Evolutionary conservation across 2,329 filamentous ascomycete genomes (phyloP), one percentile per base, ranked within the genome.

Genomic region (Delphinella strobiligena): DNA sequence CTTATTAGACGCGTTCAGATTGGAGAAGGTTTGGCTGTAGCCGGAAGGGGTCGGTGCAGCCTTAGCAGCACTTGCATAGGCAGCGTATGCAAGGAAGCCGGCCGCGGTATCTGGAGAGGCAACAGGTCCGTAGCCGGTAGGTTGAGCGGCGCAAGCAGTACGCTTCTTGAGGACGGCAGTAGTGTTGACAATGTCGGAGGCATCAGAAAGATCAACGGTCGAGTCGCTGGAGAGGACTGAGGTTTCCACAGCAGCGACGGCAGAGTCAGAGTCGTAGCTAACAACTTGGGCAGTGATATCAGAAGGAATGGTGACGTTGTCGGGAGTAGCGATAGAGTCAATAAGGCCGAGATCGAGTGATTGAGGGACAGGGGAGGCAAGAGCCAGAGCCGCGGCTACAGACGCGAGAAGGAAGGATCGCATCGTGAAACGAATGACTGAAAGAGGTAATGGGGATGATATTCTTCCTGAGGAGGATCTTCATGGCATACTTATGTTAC

Each of bases 61-160:
- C 11, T 34, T 2, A 37, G 40, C 49, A 59, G 64, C 40, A 5
- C 18, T 19, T 14, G 24, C 36, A 27, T 38, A 44, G 10, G 40
- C 32, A 36, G 42, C 32, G 34, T 44, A 34, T 10, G 36, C 32
- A 16, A 40, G 29, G 47, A 64, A 63, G 9, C 49, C 51, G 27
- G 35, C 42, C 16, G 47, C 49, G 4, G 55, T 60, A 43, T 64
- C 61, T 5, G 58, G 56, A 24, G 31, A 41, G 16, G 49, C 27
- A 15, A 45, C 38, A 24, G 50, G 50, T 7, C 43, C 47, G 30
- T 38, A 44, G 8, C 49, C 49, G 29, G 34, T 19, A 19, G 39
- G 18, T 30, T 41, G 39, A 7, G 33, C 33, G 5, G 33, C 32
- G 32, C 38, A 40, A n/a, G 38, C 36, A 32, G 31, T 32, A 34